Evolutionary conservation across 1,139 yeast genomes (phyloP), one percentile per base, ranked within the genome.

Genomic region (Kodamaea sp.): DNA sequence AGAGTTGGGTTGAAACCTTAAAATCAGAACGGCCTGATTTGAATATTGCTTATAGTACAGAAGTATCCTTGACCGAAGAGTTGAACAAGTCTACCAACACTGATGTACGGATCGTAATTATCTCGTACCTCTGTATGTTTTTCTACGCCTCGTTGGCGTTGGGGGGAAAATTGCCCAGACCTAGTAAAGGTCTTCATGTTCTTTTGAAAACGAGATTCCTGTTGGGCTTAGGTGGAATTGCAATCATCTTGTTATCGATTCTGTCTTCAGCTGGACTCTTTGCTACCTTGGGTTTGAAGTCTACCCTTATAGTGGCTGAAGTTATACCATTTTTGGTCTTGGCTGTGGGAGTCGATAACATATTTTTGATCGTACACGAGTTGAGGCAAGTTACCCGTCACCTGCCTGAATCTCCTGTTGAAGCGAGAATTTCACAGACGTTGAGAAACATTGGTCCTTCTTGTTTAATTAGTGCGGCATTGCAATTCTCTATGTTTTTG

Each of bases 321-420:
- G 97, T 92, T 4, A 92, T 92, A 28, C 97, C 97, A n/a, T 92
- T 92, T 51, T 64, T 92, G 51, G 84, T 92, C 5, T 68, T 92
- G 42, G 98, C 98, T 0, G 82, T 92, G 37, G 98, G 98, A 11
- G 92, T 92, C 18, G 98, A 92, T 59, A 92, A 92, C 53, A 85
- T 92, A 22, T 92, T 90, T 53, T 65, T 92, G 44, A 76, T 92
- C 15, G 83, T 88, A 1, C 92, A 88, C 56, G 96, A 88, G 51
- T 66, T 86, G 31, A 78, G 80, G 28, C 61, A 70, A 16, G 73
- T 83, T 11, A 73, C 73, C 38, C 67, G 70, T 63, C 70, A 76
- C 7, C 31, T 39, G 3, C 41, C 32, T 1, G 65, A 63, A 30
- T 70, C 71, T 32, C 48, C 73, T 0, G 57, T 81, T 2, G 63